These are phyloP conservation scores for Coemansia sp. DNA, from an alignment of 192 early-diverging fungal species.

Conservation along the genomic window DNA sequence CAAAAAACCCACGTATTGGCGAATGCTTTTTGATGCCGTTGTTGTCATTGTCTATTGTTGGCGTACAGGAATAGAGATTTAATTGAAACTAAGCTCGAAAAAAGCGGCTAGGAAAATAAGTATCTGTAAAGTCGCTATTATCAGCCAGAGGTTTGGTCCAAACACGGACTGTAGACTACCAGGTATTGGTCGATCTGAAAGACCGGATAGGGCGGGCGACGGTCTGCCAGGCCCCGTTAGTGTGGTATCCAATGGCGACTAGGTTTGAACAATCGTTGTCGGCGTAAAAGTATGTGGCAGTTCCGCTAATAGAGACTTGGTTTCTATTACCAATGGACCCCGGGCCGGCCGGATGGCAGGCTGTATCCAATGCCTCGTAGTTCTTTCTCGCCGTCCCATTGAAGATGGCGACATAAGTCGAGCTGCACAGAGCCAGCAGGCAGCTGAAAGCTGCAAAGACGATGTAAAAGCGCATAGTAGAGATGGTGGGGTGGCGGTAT, in stretches of 20 bases:
- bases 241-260: not conserved
- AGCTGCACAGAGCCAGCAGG: constrained; percentile 5
- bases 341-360: not conserved
- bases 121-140: no score
- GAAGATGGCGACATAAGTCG: not conserved
- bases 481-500: not conserved
- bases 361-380: not conserved
- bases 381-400: not conserved
- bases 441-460: not conserved
- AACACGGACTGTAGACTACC: not conserved
- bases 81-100: no score
- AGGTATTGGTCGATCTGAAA: not conserved
- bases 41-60: no score
- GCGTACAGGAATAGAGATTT: no score
- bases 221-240: not conserved
- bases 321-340: not conserved
- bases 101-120: no score
- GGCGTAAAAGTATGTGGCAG: not conserved
- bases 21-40: no score
- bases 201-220: not conserved
- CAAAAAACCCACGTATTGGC: no score
- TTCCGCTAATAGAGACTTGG: not conserved
- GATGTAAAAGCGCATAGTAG: not conserved
- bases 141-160: no score
- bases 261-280: constrained; percentile 2